Base-by-base conservation (phyloP, 305 asterid species). In the Striga hermonthica region DNA sequence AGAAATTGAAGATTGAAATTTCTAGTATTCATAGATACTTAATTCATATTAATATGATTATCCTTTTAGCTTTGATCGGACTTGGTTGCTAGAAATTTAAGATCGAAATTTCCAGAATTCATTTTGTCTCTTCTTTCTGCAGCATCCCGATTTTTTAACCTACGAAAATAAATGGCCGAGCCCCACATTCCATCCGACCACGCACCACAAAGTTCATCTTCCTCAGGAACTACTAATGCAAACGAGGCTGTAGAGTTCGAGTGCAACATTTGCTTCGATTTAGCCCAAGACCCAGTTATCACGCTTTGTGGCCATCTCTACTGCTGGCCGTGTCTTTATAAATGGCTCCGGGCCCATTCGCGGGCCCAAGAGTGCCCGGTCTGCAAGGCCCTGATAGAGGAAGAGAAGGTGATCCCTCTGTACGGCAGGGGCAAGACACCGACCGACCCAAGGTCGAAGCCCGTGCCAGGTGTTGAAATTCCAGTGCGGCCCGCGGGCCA, bases 401-500 rank as follows among this genome's bases (percentile, higher is more conserved):
- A 49, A 4, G 31, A 49, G 16, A 49, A 5, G 0, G 9, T 13
- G 28, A 7, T 41, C 9, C 47, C 56, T 12, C 15, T 49, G 4
- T 49, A 49, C 7, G 56, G 31, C 56, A 49, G 31, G 7, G 56
- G 56, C 9, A 14, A 49, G 7, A 13, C 4, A 0, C 9, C 31
- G 9, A 49, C 56, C 3, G 56, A 49, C 47, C 47, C 47, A 10
- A 41, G 47, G 7, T 41, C 10, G 7, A 41, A 6, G 3, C 10
- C 9, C 10, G 7, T 84, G 41, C 73, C 79, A 1, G 71, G 71
- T 22, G 47, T 77, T 6, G 95, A 88, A 67, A 86, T 84, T 56
- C 94, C 96, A 48, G 75, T 63, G 65, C 78, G 95, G 7, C 95
- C 95, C 22, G 74, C 86, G 2, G 94, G 94, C 11, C 93, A 79